Conservation (phyloP, 1,284 basidiomycete species). For the Wolfiporia cocos region DNA sequence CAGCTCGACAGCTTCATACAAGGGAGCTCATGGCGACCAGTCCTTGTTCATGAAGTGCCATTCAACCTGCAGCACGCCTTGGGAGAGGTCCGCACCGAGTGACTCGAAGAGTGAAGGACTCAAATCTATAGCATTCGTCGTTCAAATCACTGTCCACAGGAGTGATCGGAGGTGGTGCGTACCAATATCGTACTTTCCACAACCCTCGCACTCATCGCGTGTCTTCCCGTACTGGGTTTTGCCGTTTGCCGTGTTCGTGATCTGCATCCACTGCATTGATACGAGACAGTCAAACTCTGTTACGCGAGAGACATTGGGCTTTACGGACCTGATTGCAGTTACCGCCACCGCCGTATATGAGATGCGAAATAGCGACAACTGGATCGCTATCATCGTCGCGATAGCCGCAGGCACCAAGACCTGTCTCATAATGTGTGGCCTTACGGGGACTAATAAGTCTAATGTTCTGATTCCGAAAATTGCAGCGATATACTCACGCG, state of each 20-base stretch:
- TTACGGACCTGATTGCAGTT: conserved; percentile 28
- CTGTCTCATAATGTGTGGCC: conserved; percentile 36
- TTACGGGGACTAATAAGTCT: conserved; percentile 11
- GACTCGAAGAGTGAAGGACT: conserved; percentile 16
- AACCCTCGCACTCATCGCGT: conserved; percentile 30
- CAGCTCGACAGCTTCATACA: too few relatives aligned
- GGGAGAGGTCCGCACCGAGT: conserved; percentile 11
- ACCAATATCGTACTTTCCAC: conserved; percentile 29
- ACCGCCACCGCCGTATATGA: conserved; percentile 27
- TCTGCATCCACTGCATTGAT: conserved; percentile 21
- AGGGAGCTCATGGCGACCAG: conserved; percentile 1
- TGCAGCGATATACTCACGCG: conserved; percentile 30
- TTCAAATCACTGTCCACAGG: not conserved
- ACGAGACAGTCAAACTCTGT: conserved; percentile 22
- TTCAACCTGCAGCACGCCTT: conserved; percentile 11
- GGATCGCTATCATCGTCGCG: conserved; percentile 28
- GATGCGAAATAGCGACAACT: conserved; percentile 32
- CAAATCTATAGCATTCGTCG: conserved; percentile 9
- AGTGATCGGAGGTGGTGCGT: conserved; percentile 4
- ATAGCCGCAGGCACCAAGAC: conserved; percentile 36
- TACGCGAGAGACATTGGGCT: not conserved
- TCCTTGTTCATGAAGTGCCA: conserved; percentile 13
- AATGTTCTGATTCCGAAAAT: not conserved
- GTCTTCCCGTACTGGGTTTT: conserved; percentile 26
- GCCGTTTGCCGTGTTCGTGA: conserved; percentile 28